Evolutionary conservation across 768 basidiomycete species (phyloP), one percentile per base, ranked within the genome.

Genomic region (Leucocoprinus leucothites): DNA sequence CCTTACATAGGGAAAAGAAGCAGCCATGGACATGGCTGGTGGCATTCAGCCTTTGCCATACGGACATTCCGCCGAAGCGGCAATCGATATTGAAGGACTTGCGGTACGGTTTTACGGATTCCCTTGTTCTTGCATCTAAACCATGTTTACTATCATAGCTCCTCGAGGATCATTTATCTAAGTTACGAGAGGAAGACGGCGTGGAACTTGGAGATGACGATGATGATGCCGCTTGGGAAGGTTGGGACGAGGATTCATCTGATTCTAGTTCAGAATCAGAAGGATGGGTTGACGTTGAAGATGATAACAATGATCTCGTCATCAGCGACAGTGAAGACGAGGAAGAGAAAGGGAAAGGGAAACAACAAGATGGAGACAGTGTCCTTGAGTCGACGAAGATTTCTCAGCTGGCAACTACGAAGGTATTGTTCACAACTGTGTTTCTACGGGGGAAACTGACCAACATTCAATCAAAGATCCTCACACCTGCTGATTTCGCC

Each of bases 401-500:
- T 58, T 89, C 89, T 24, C 85, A 82, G 0, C 71, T 94, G 47
- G 89, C 89, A 1, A 93, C 86, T 3, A 88, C 89, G 22, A 94
- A 94, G 74, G 93, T 88, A 53, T 63, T 55, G 26, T 19, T 26
- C 24, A 51, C n/a, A 45, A 26, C 3, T 46, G 51, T 2, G 9
- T 18, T 19, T 21, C 9, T 31, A 36, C 21, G 40, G 22, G 40
- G 25, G 25, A 31, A 9, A 31, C 43, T 51, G 16, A 44, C 38
- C 19, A 22, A 49, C n/a, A 41, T 43, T 40, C 31, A 19, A 41
- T 24, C 28, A 9, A 56, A 97, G 94, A 98, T 99, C 63, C 82
- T 98, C 41, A 98, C 97, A 0, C 97, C 97, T 0, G 94, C 94
- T 26, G 97, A 99, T 69, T 99, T 98, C 66, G 90, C 90, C 0